Percentiles rank a stretch among this genome's conserved stretches.
Evolutionary conservation across 1,284 basidiomycete species (phyloP).

Genomic region (Cryptococcus maquisensis): DNA sequence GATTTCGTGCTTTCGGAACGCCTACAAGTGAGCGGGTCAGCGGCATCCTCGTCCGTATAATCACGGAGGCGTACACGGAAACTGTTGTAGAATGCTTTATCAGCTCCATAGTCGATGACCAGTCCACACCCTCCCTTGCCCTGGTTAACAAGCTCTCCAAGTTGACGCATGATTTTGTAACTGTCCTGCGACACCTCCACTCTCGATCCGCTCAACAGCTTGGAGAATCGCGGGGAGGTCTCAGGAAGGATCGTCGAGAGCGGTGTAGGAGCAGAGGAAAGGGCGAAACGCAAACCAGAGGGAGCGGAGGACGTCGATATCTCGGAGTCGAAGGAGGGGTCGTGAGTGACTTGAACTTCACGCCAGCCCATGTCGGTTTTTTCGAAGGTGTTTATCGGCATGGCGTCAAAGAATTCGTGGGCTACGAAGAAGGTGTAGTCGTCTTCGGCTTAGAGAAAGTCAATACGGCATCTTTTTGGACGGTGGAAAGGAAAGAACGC

Average conservation of each 20-base stretch:
- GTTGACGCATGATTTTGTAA: conserved; percentile 61
- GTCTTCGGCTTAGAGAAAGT: conserved; percentile 38
- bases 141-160: conserved; percentile 60
- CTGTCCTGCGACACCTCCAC: conserved; percentile 74
- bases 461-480: neutral
- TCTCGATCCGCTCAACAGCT: conserved; percentile 62
- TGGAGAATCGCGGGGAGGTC: conserved; percentile 66
- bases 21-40: conserved; percentile 55
- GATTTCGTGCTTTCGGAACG: conserved; percentile 81
- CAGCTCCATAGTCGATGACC: conserved; percentile 86
- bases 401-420: conserved; percentile 97
- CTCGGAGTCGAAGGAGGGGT: conserved; percentile 26
- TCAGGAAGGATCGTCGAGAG: conserved; percentile 63
- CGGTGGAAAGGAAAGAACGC: conserved; percentile 14
- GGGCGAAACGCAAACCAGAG: conserved; percentile 60
- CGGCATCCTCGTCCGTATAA: neutral
- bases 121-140: conserved; percentile 67
- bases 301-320: conserved; percentile 17
- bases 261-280: conserved; percentile 63
- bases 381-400: conserved; percentile 87
- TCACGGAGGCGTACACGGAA: conserved; percentile 62
- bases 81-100: conserved; percentile 66
- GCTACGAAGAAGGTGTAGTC: conserved; percentile 83
- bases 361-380: conserved; percentile 76
- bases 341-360: conserved; percentile 72